Conservation (phyloP, 2,329 filamentous ascomycete genomes). For the Epichloe festucae region DNA sequence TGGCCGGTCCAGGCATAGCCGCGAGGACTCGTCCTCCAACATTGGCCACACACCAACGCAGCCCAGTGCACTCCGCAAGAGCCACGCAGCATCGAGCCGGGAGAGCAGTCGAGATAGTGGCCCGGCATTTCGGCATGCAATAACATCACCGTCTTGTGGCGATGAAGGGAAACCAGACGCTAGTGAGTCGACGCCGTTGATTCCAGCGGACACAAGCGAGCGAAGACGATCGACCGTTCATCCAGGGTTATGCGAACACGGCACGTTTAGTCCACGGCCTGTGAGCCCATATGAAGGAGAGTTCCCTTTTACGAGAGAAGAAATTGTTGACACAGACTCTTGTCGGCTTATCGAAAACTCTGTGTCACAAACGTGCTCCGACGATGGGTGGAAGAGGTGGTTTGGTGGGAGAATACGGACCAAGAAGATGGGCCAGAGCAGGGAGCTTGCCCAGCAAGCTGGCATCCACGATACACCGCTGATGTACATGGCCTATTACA, state of each 20-base stretch:
- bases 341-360: conserved; percentile 25
- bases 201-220: conserved; percentile 14
- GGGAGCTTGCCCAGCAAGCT: conserved; percentile 56
- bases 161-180: conserved; percentile 12
- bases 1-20: conserved; percentile 15
- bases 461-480: conserved; percentile 59
- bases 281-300: conserved; percentile 30
- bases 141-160: conserved; percentile 2
- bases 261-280: conserved; percentile 61
- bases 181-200: conserved; percentile 39
- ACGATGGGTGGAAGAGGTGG: conserved; percentile 34
- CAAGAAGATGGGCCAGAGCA: conserved; percentile 61
- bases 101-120: conserved; percentile 9
- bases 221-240: conserved; percentile 12
- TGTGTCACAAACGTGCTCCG: conserved; percentile 24
- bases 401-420: conserved; percentile 40
- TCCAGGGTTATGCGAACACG: conserved; percentile 50
- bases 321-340: conserved; percentile 20
- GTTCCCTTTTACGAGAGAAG: conserved; percentile 17
- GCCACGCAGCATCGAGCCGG: conserved; percentile 22
- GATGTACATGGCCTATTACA: conserved; percentile 89
- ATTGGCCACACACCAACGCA: conserved; percentile 28
- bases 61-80: conserved; percentile 33
- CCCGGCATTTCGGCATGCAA: conserved; percentile 6
- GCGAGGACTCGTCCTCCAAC: conserved; percentile 15